Evolutionary conservation across 106 monocot genomes (phyloP).

Genomic region (Dioscorea dumetorum): DNA sequence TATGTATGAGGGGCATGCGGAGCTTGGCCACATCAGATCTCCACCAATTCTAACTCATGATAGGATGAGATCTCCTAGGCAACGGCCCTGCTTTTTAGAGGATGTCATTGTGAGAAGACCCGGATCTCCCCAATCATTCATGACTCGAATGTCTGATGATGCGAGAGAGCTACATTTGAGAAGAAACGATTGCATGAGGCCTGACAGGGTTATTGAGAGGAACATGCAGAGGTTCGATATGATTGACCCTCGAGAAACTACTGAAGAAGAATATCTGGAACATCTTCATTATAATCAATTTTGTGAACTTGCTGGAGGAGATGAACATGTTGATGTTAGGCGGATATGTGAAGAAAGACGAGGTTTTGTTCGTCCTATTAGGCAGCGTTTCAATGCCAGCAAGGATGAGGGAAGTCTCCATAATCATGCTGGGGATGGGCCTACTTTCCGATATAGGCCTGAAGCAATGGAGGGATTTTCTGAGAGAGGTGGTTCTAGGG

Average conservation of each 20-base stretch:
- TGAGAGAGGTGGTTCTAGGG: constrained; percentile 8
- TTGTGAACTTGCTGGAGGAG: constrained; percentile 3
- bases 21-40: constrained; percentile 6
- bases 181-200: constrained; percentile 3
- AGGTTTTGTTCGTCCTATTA: constrained; percentile 4
- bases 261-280: constrained; percentile 6
- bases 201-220: constrained; percentile 3
- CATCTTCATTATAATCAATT: not conserved
- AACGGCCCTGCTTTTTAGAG: not conserved
- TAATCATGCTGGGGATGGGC: constrained; percentile 3
- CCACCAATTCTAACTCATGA: constrained; percentile 7
- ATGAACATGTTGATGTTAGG: constrained; percentile 1
- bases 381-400: not conserved
- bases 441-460: not conserved
- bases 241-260: not conserved
- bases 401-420: not conserved
- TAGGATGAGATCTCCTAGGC: constrained; percentile 8
- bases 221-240: constrained; percentile 11
- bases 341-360: constrained; percentile 4
- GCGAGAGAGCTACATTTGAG: not conserved
- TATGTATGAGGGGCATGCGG: constrained; percentile 7
- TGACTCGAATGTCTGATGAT: constrained; percentile 4
- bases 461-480: constrained; percentile 4
- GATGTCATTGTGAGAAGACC: constrained; percentile 11
- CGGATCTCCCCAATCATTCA: constrained; percentile 3